A percentile compares a stretch with the other conserved stretches of the same genome.
Conservation (phyloP, 371 early-diverging fungal genomes). For the Quaeritorhiza haematococci region DNA sequence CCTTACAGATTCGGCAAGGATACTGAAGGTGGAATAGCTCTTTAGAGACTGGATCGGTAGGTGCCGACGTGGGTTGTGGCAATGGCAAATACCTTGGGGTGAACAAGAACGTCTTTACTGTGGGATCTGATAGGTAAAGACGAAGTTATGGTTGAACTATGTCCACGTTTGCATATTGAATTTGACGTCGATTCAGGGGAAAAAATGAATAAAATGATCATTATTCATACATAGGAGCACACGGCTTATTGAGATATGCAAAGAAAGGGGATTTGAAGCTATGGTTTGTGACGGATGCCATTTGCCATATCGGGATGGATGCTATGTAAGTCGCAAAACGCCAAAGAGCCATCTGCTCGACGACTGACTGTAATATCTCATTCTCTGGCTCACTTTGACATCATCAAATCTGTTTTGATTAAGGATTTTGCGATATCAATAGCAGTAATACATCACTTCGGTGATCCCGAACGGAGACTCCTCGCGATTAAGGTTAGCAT, state of each 20-base stretch:
- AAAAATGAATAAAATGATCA: neutral
- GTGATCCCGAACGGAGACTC: slow-evolving; percentile 69
- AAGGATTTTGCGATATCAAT: slow-evolving; percentile 94
- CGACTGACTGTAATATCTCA: too few species aligned
- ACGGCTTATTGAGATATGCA: slow-evolving; percentile 72
- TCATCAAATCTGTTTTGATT: too few species aligned
- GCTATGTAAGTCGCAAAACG: slow-evolving; percentile 55
- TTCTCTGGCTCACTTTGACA: too few species aligned
- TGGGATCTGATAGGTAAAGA: slow-evolving; percentile 87
- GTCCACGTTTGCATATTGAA: neutral
- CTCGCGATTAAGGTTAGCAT: slow-evolving; percentile 60
- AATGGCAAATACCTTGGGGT: slow-evolving; percentile 96
- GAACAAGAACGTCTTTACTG: slow-evolving; percentile 62
- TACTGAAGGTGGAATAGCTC: neutral
- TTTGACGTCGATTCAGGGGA: neutral
- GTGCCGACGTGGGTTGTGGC: slow-evolving; percentile 87
- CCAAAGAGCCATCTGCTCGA: too few species aligned
- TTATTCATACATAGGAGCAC: slow-evolving; percentile 46
- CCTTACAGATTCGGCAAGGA: neutral
- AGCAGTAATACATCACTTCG: slow-evolving; percentile 94
- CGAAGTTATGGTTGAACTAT: neutral
- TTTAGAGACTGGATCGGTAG: neutral
- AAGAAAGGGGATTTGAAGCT: slow-evolving; percentile 72
- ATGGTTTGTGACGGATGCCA: slow-evolving; percentile 78
- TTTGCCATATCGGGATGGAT: slow-evolving; percentile 65